Base-by-base conservation (phyloP, 169 alveolate genomes). In the Eimeria acervulina region DNA sequence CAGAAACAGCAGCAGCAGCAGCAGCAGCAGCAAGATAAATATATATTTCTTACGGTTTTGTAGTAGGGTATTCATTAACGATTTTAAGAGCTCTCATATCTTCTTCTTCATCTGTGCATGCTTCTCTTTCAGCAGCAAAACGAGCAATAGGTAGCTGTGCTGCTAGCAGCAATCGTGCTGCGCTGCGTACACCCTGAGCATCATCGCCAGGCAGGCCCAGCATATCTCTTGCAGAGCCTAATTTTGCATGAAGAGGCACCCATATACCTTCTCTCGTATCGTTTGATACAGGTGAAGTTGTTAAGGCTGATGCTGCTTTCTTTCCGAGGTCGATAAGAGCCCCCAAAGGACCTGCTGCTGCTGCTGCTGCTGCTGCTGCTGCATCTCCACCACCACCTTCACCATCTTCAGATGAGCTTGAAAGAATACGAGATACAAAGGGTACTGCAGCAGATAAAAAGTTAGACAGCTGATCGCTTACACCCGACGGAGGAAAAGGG, bases 91-190 rank as follows among this genome's bases (percentile, higher is more conserved):
- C 89, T 55, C 44, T 36, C 31, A 7, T 36, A 40, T 78, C 89
- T 26, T 19, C 89, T 55, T 78, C 66, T 40, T 26, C 52, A 31
- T 78, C 89, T 6, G 8, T 23, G 6, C 63, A 78, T 12, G 59
- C 66, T n/a, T 78, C 89, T 19, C 89, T 33, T 63, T 78, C 89
- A 23, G 63, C 89, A 23, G 89, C 89, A 78, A 78, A 78, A 40
- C 63, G 89, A 28, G 44, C 52, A 12, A 78, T 26, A 31, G 89
- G 89, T n/a, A 78, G 89, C 89, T 78, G 89, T 13, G 89, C 33
- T 10, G 89, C 89, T 8, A 78, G 63, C 66, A 78, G 63, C 36
- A 78, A 55, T 13, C 63, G 28, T 15, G 89, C 89, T 23, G 89
- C 89, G 33, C 63, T 78, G 23, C 63, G 59, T 13, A 78, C 89